These are phyloP conservation scores for Trichosporon inkin DNA, from an alignment of 1,284 basidiomycete species.

Conservation along the genomic window DNA sequence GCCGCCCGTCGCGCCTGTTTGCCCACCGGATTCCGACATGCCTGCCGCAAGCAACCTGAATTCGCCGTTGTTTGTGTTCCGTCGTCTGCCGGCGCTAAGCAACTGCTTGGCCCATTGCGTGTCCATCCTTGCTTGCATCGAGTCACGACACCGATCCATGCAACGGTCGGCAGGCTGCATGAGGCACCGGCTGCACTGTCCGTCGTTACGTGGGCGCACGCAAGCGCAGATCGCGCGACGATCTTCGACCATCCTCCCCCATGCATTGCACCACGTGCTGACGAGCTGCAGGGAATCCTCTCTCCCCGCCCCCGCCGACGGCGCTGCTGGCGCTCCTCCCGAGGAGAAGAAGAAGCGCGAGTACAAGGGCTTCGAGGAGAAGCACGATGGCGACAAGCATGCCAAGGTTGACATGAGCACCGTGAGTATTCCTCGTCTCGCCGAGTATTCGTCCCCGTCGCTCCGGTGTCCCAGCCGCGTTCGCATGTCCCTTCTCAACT, in stretches of 20 bases:
- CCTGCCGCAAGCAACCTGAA: not conserved
- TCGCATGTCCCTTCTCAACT: not conserved
- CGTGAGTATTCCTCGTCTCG: conserved; percentile 50
- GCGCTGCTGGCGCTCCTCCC: conserved; percentile 11
- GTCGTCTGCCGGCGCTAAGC: too few relatives aligned
- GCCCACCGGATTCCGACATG: not conserved
- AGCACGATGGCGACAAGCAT: conserved; percentile 53
- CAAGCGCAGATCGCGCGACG: not conserved
- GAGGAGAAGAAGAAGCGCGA: conserved; percentile 70
- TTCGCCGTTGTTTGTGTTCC: not conserved
- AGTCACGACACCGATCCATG: not conserved
- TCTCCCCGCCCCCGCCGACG: conserved; percentile 24
- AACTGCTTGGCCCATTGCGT: too few relatives aligned
- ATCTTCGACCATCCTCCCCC: not conserved
- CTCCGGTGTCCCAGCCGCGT: not conserved
- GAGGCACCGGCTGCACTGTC: too few relatives aligned
- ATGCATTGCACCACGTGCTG: not conserved
- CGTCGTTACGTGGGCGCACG: not conserved
- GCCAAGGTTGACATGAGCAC: conserved; percentile 81
- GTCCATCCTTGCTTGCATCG: too few relatives aligned
- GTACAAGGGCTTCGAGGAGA: conserved; percentile 87
- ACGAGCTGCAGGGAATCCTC: conserved; percentile 35
- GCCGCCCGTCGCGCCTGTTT: not conserved
- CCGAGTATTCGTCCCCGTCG: not conserved
- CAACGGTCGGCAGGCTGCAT: not conserved